Base-by-base conservation (phyloP, 2,329 filamentous ascomycete species). In the Emergomyces orientalis region DNA sequence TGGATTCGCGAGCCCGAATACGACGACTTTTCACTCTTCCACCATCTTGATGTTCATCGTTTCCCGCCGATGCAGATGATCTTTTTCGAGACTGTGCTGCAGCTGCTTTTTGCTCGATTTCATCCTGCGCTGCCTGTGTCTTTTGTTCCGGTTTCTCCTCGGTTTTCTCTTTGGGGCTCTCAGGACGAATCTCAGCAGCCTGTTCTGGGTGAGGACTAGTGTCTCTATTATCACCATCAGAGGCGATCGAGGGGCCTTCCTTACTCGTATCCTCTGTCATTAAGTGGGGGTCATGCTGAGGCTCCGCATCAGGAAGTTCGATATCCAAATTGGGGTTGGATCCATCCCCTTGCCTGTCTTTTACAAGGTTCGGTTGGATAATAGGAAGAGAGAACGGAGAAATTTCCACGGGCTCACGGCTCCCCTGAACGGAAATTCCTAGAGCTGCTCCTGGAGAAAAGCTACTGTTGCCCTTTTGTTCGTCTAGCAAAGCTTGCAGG, bases 1-100 rank as follows among this genome's bases (percentile, higher is more conserved):
- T 76, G 9, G 82, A 82, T 65, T 86, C 84, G 65, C 85, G 79
- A 37, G 84, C 83, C 60, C 84, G 81, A 22, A 85, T 81, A 43
- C 85, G 80, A 68, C 85, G 84, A 70, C 84, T 86, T 68, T 84
- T 84, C 14, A 77, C 75, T 57, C 85, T 79, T 25, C 80, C 79
- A 59, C 81, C 81, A 64, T 87, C 84, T 14, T 76, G 75, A 14
- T 77, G 78, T 60, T 87, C 85, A 1, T 84, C 79, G 34, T 86
- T 77, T 11, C 82, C 83, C 58, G 84, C 82, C 25, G 81, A 83
- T 60, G 85, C 82, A 17, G 82, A 83, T 2, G 84, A 86, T 63
- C 85, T 78, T 71, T 88, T 88, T 25, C 85, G 79, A 74, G 69
- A 57, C 69, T 73, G 41, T 32, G 57, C 9, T n/a, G 3, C n/a